Conservation (phyloP, 208 protist genomes). For the Trypanosoma lewisi region DNA sequence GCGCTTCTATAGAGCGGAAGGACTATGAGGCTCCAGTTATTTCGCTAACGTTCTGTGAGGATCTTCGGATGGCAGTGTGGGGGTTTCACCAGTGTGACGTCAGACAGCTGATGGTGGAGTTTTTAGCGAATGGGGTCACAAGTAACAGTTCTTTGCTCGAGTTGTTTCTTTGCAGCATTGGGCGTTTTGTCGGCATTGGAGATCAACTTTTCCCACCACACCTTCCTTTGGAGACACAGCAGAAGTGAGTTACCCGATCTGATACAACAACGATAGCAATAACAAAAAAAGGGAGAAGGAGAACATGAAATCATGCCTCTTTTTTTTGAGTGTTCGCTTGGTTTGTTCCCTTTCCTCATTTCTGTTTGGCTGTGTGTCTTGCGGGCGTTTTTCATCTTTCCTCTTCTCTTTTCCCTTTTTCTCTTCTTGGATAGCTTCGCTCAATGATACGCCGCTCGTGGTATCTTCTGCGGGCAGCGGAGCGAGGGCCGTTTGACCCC, state of each 20-base stretch:
- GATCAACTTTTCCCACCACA: slow-evolving; percentile 12
- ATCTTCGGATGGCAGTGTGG: slow-evolving; percentile 45
- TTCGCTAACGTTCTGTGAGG: slow-evolving; percentile 40
- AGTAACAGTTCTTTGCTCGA: slow-evolving; percentile 32
- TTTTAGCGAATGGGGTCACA: slow-evolving; percentile 18
- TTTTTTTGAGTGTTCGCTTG: not conserved
- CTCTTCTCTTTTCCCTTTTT: slow-evolving; percentile 15
- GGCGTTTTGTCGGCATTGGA: slow-evolving; percentile 27
- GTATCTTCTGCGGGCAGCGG: slow-evolving; percentile 30
- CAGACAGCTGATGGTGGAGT: slow-evolving; percentile 29
- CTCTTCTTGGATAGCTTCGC: slow-evolving; percentile 1
- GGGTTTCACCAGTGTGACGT: slow-evolving; percentile 61
- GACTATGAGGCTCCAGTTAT: slow-evolving; percentile 23
- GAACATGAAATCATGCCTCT: not conserved
- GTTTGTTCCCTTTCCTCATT: too few species aligned
- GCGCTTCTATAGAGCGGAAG: not conserved
- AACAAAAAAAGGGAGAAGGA: not conserved
- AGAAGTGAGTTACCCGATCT: not conserved
- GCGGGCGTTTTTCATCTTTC: not conserved
- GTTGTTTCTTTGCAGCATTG: slow-evolving; percentile 43
- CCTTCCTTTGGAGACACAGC: not conserved
- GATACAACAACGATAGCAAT: not conserved
- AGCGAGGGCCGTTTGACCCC: slow-evolving; percentile 70
- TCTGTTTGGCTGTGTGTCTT: not conserved
- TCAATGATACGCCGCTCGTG: slow-evolving; percentile 36